phyloP scores from a whole-genome alignment of 768 basidiomycete species.

The Auricularia sp. region DNA sequence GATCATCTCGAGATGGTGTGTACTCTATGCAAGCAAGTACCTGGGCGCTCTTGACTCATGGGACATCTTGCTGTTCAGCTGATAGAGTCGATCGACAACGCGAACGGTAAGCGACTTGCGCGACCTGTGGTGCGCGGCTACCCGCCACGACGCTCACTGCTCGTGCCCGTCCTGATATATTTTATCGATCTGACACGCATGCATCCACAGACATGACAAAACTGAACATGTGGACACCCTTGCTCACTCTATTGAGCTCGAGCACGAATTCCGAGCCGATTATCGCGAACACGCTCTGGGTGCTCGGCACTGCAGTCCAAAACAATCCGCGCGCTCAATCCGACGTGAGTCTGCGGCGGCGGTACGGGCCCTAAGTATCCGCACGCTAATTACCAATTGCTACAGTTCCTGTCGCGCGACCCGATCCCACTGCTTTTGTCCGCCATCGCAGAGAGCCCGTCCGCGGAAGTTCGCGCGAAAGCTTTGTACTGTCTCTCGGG shows the following conservation, averaged over 20 bases:
- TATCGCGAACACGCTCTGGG: slow-evolving; percentile 66
- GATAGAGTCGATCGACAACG: slow-evolving; percentile 84
- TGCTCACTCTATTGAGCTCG: slow-evolving; percentile 53
- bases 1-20: slow-evolving; percentile 84
- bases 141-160: not conserved
- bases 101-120: slow-evolving; percentile 46
- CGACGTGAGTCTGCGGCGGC: slow-evolving; percentile 36
- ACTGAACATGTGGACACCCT: slow-evolving; percentile 67
- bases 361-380: not conserved
- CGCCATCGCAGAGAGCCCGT: slow-evolving; percentile 16
- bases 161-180: not conserved
- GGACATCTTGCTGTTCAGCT: slow-evolving; percentile 34
- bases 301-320: slow-evolving; percentile 80
- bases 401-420: slow-evolving; percentile 50
- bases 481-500: slow-evolving; percentile 76
- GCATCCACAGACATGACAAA: slow-evolving; percentile 52
- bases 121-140: not conserved
- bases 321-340: slow-evolving; percentile 82
- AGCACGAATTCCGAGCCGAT: slow-evolving; percentile 40
- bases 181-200: too few relatives aligned
- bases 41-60: not conserved
- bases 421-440: slow-evolving; percentile 57
- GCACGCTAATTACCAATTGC: not conserved
- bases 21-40: not conserved
- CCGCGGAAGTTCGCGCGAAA: slow-evolving; percentile 56